phyloP scores from a whole-genome alignment of 768 basidiomycete species.

The Mycena leptocephala region DNA sequence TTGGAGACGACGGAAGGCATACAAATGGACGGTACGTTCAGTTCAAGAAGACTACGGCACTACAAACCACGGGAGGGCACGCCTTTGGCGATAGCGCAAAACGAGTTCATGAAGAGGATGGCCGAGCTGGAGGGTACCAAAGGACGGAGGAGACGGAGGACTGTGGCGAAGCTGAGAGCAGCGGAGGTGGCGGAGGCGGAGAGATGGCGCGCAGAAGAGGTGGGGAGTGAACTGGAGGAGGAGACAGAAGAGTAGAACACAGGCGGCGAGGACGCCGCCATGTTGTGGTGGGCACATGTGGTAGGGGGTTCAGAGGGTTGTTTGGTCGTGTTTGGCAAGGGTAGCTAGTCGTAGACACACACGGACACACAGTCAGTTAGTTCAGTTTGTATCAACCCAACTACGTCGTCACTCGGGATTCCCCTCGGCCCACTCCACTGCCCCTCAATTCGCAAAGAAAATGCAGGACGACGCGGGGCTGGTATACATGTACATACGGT shows the following conservation, averaged over 20 bases:
- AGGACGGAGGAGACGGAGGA: background rate
- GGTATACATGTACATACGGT: too few relatives aligned
- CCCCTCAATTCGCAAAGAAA: too few relatives aligned
- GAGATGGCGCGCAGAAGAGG: background rate
- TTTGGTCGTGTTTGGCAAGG: background rate
- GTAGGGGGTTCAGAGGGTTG: background rate
- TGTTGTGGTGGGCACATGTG: slow-evolving; percentile 15
- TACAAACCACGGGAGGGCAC: slow-evolving; percentile 29
- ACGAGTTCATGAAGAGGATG: background rate
- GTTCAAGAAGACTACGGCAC: slow-evolving; percentile 14
- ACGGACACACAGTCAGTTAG: too few relatives aligned
- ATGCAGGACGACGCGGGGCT: too few relatives aligned
- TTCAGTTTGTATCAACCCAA: too few relatives aligned
- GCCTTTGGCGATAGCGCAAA: slow-evolving; percentile 10
- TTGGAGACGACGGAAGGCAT: slow-evolving; percentile 30
- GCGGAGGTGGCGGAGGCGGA: slow-evolving; percentile 8
- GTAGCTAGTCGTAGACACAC: too few relatives aligned
- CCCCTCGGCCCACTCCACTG: too few relatives aligned
- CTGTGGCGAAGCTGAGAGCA: background rate
- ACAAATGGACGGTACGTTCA: slow-evolving; percentile 18
- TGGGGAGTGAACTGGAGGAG: background rate
- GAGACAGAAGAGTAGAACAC: background rate
- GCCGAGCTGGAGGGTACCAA: background rate
- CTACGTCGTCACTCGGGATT: too few relatives aligned
- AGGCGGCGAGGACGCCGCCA: slow-evolving; percentile 13